Evolutionary conservation across 2,329 filamentous ascomycete genomes (phyloP).

Genomic region (Zymoseptoria brevis): DNA sequence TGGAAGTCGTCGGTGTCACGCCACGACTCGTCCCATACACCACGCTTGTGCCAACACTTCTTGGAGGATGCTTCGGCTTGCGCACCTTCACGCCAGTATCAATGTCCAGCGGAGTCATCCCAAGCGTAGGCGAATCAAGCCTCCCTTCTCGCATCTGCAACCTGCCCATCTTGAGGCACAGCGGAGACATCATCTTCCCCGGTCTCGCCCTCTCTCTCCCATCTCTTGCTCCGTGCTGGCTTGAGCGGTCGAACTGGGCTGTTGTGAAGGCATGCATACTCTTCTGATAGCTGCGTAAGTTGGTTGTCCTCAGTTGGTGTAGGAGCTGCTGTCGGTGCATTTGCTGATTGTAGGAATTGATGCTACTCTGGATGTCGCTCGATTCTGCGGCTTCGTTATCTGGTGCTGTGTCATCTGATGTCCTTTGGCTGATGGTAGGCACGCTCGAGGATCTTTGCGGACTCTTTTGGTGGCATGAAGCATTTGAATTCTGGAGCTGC

Average conservation of each 20-base stretch:
- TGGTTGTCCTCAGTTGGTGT: neutral
- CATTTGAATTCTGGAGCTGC: neutral
- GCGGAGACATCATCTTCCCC: neutral
- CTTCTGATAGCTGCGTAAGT: constrained; percentile 17
- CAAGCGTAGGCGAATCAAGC: neutral
- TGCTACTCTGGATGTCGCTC: neutral
- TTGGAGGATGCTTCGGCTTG: neutral
- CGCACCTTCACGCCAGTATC: neutral
- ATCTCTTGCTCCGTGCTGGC: neutral
- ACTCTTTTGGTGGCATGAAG: neutral
- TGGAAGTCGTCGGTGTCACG: neutral
- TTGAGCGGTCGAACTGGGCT: constrained; percentile 14
- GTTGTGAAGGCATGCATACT: constrained; percentile 23
- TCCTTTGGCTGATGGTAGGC: neutral
- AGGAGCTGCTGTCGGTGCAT: constrained; percentile 10
- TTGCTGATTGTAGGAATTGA: constrained; percentile 14
- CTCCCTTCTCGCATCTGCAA: neutral
- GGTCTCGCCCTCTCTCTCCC: neutral
- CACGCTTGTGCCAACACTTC: neutral
- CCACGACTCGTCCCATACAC: neutral
- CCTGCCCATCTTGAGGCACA: neutral
- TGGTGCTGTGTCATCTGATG: neutral
- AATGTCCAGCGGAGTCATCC: neutral
- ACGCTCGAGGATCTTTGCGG: neutral
- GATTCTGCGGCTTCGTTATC: neutral